A percentile compares a stretch with the other conserved stretches of the same genome.
These are phyloP conservation scores for Schizochytrium sp. DNA, from an alignment of 108 stramenopile species.

Conservation along the genomic window DNA sequence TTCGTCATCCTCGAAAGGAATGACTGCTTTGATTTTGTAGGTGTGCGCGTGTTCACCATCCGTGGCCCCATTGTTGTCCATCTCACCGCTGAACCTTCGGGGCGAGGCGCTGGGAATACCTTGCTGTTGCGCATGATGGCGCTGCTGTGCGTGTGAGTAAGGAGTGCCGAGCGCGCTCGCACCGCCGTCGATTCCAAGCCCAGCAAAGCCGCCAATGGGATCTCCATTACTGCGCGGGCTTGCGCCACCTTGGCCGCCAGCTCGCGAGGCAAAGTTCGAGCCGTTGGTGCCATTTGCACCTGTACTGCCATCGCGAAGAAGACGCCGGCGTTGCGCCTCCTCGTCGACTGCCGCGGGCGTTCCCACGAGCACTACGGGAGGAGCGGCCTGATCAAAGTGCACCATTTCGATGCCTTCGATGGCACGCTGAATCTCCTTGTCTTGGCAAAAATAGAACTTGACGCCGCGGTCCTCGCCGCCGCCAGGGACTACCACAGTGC, in stretches of 20 bases:
- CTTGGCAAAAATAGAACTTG: conserved; percentile 10
- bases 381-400: background rate
- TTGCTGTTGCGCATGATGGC: background rate
- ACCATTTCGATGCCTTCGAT: conserved; percentile 15
- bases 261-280: no score
- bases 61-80: background rate
- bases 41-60: background rate
- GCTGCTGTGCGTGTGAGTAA: background rate
- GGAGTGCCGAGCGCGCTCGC: no score
- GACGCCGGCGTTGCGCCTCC: background rate
- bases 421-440: conserved; percentile 4
- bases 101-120: background rate
- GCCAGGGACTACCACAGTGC: background rate
- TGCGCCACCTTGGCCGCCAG: no score
- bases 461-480: conserved; percentile 5
- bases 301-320: background rate
- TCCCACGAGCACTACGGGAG: background rate
- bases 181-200: no score
- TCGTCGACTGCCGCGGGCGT: background rate
- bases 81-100: background rate
- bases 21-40: background rate
- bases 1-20: background rate
- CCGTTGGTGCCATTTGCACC: background rate
- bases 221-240: no score
- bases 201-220: no score